A percentile compares a stretch with the other conserved stretches of the same genome.
phyloP scores from a whole-genome alignment of 2,329 filamentous ascomycete species.

The Cladosporium colombiae region DNA sequence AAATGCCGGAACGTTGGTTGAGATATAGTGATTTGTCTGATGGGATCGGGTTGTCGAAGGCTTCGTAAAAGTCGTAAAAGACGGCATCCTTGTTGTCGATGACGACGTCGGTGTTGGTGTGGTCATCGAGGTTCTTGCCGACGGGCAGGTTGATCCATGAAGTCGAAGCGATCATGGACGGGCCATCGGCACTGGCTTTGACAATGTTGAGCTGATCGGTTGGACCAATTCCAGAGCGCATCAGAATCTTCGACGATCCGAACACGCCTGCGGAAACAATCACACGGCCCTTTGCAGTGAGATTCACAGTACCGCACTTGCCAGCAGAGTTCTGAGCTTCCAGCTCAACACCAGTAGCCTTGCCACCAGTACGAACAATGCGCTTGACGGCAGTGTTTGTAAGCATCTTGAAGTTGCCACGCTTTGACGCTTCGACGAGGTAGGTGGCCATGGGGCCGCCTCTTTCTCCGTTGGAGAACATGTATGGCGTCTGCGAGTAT shows the following conservation, averaged over 20 bases:
- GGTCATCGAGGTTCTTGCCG: conserved; percentile 52
- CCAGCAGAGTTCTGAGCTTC: conserved; percentile 56
- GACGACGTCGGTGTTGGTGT: conserved; percentile 60
- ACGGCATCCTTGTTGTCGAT: conserved; percentile 54
- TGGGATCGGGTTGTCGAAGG: conserved; percentile 51
- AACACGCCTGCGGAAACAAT: conserved; percentile 69
- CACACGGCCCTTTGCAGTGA: conserved; percentile 62
- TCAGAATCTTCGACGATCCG: conserved; percentile 66
- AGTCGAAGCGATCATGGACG: conserved; percentile 45
- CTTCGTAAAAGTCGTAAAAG: conserved; percentile 67
- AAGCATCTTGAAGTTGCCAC: conserved; percentile 67
- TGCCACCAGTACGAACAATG: conserved; percentile 62
- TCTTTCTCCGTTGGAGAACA: conserved; percentile 66
- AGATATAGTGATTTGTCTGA: conserved; percentile 46
- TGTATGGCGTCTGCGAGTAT: conserved; percentile 65
- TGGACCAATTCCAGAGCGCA: conserved; percentile 70
- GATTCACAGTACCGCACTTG: conserved; percentile 59
- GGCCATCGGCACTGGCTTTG: conserved; percentile 46
- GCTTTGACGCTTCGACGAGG: conserved; percentile 60
- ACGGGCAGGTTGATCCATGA: conserved; percentile 55
- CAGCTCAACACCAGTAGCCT: conserved; percentile 69
- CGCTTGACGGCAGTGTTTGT: conserved; percentile 65
- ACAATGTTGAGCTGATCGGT: conserved; percentile 50
- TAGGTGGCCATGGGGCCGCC: conserved; percentile 72
- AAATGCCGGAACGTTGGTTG: conserved; percentile 57